These are phyloP conservation scores for Elongisporangium prolatum DNA, from an alignment of 352 stramenopile genomes.

Conservation along the genomic window DNA sequence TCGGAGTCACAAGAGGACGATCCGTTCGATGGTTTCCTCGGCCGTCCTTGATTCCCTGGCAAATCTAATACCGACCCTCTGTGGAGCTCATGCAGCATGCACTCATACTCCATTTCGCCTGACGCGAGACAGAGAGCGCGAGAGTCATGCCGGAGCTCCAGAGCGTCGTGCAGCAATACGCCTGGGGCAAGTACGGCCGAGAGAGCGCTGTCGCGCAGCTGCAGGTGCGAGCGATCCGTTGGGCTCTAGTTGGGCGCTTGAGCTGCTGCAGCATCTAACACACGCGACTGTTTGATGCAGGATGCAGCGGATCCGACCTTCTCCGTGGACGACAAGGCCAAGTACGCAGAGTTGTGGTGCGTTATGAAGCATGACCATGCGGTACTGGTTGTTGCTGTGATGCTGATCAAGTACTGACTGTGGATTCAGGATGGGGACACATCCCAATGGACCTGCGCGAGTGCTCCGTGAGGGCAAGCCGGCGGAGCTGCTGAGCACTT, in stretches of 20 bases:
- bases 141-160: slow-evolving; percentile 67
- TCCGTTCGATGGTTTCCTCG: neutral
- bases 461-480: slow-evolving; percentile 47
- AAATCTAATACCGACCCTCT: neutral
- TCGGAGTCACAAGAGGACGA: no score
- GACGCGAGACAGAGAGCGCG: neutral
- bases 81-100: neutral
- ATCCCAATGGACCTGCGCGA: slow-evolving; percentile 87
- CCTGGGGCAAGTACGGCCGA: slow-evolving; percentile 87
- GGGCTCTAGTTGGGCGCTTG: no score
- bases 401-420: slow-evolving; percentile 10
- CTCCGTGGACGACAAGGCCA: slow-evolving; percentile 27
- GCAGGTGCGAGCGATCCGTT: slow-evolving; percentile 64
- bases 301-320: slow-evolving; percentile 44
- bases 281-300: slow-evolving; percentile 9
- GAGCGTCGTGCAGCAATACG: slow-evolving; percentile 87
- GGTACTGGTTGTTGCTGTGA: slow-evolving; percentile 4
- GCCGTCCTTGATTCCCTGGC: neutral
- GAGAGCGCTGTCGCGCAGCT: slow-evolving; percentile 85
- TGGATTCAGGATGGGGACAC: slow-evolving; percentile 88
- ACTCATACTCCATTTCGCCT: slow-evolving; percentile 7
- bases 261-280: neutral
- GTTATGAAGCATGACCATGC: slow-evolving; percentile 1
- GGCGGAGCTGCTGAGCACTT: slow-evolving; percentile 65
- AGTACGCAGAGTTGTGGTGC: slow-evolving; percentile 90